These are phyloP conservation scores for Peronospora belbahrii DNA, from an alignment of 352 stramenopile species.

Conservation along the genomic window DNA sequence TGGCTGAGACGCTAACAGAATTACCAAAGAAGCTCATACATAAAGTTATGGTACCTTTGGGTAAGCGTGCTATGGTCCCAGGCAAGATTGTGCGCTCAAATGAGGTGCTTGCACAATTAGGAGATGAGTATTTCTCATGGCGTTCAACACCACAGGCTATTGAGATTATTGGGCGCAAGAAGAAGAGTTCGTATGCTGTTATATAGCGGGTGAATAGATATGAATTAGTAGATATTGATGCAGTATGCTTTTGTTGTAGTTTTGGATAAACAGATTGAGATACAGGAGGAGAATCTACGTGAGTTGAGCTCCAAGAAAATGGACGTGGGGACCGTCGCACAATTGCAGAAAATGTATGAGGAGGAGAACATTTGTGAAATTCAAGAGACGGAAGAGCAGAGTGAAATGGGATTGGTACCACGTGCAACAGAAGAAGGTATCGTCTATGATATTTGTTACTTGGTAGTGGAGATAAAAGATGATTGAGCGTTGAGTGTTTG, in stretches of 20 bases:
- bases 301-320: slow-evolving; percentile 55
- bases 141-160: slow-evolving; percentile 52
- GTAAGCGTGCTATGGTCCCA: slow-evolving; percentile 76
- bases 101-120: slow-evolving; percentile 73
- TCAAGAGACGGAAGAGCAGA: slow-evolving; percentile 75
- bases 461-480: neutral
- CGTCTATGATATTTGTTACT: neutral
- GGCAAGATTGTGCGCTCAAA: slow-evolving; percentile 81
- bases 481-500: neutral
- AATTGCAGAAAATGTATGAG: slow-evolving; percentile 82
- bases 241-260: slow-evolving; percentile 20
- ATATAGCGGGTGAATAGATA: no score
- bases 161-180: slow-evolving; percentile 66
- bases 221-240: no score
- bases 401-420: slow-evolving; percentile 32
- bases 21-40: slow-evolving; percentile 75
- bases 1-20: slow-evolving; percentile 48
- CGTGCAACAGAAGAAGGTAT: slow-evolving; percentile 56
- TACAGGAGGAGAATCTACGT: slow-evolving; percentile 36
- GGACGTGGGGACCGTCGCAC: slow-evolving; percentile 51
- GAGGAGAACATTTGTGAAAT: slow-evolving; percentile 82
- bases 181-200: slow-evolving; percentile 40
- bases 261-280: slow-evolving; percentile 42
- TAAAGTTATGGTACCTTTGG: slow-evolving; percentile 75
- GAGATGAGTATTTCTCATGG: slow-evolving; percentile 79